phyloP scores from a whole-genome alignment of 2,329 filamentous ascomycete genomes.

The Pseudogymnoascus sp. region DNA sequence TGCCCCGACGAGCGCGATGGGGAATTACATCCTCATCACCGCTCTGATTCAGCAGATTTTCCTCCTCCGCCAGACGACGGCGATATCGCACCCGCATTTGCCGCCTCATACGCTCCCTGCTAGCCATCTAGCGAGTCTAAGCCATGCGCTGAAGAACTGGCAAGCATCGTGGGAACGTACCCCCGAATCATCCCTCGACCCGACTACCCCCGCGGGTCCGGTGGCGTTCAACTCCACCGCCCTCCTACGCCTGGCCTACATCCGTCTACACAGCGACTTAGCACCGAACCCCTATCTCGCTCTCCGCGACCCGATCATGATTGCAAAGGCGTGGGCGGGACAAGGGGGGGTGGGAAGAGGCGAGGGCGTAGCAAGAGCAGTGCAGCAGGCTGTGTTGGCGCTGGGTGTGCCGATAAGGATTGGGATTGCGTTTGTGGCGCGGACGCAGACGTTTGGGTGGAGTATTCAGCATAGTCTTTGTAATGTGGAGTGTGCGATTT shows the following conservation, averaged over 20 bases:
- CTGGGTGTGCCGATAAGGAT: conserved; percentile 58
- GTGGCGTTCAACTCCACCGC: conserved; percentile 61
- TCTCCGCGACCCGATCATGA: conserved; percentile 53
- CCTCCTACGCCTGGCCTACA: conserved; percentile 51
- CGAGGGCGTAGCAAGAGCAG: conserved; percentile 51
- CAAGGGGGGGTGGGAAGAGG: conserved; percentile 52
- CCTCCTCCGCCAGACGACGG: conserved; percentile 47
- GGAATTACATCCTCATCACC: conserved; percentile 65
- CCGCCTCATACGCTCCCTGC: conserved; percentile 18
- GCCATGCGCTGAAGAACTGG: conserved; percentile 49
- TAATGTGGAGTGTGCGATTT: conserved; percentile 53
- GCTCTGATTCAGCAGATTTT: conserved; percentile 66
- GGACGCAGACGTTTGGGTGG: conserved; percentile 53
- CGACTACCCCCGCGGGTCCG: conserved; percentile 48
- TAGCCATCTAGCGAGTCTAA: conserved; percentile 49
- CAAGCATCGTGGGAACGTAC: conserved; percentile 48
- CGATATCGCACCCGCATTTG: background rate
- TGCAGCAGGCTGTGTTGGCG: conserved; percentile 61
- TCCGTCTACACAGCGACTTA: conserved; percentile 58
- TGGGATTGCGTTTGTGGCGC: conserved; percentile 54
- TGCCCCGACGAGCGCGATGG: conserved; percentile 46
- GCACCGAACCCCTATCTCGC: conserved; percentile 55
- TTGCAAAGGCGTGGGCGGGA: conserved; percentile 52
- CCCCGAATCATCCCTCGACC: conserved; percentile 32
- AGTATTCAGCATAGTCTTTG: conserved; percentile 55